phyloP scores from a whole-genome alignment of 1,284 basidiomycete species.

The Naganishia sp. region DNA sequence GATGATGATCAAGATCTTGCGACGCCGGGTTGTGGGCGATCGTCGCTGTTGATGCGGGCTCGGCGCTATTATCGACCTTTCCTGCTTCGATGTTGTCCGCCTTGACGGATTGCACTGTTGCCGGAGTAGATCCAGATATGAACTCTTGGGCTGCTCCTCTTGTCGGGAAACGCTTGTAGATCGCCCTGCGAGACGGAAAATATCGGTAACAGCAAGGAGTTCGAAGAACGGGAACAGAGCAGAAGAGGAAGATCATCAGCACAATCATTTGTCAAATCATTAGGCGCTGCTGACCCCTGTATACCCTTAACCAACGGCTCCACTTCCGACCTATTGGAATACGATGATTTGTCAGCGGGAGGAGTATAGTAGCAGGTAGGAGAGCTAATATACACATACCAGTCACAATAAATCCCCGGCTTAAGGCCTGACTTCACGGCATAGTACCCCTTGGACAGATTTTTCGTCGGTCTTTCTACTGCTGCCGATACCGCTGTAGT shows the following conservation, averaged over 20 bases:
- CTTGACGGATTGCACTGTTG: not conserved
- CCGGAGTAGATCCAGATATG: conserved; percentile 28
- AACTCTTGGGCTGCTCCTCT: conserved; percentile 41
- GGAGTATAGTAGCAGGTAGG: too few relatives aligned
- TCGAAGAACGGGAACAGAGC: not conserved
- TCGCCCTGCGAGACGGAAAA: conserved; percentile 38
- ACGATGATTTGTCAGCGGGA: too few relatives aligned
- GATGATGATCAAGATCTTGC: conserved; percentile 33
- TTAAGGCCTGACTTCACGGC: conserved; percentile 7
- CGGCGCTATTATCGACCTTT: too few relatives aligned
- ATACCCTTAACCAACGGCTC: conserved; percentile 46
- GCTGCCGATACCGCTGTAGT: not conserved
- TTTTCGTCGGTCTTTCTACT: conserved; percentile 8
- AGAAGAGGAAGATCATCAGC: too few relatives aligned
- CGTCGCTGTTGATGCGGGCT: too few relatives aligned
- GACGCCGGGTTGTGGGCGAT: conserved; percentile 15
- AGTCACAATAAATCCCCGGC: conserved; percentile 4
- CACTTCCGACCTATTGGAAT: conserved; percentile 25
- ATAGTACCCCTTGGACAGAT: conserved; percentile 2
- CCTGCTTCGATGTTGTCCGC: not conserved
- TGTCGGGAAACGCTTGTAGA: conserved; percentile 49
- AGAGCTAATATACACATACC: conserved; percentile 18
- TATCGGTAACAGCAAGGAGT: not conserved
- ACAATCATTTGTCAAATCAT: too few relatives aligned
- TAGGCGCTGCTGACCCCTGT: conserved; percentile 28